phyloP scores from a whole-genome alignment of 2,329 filamentous ascomycete species.

The Trichoderma gracile region DNA sequence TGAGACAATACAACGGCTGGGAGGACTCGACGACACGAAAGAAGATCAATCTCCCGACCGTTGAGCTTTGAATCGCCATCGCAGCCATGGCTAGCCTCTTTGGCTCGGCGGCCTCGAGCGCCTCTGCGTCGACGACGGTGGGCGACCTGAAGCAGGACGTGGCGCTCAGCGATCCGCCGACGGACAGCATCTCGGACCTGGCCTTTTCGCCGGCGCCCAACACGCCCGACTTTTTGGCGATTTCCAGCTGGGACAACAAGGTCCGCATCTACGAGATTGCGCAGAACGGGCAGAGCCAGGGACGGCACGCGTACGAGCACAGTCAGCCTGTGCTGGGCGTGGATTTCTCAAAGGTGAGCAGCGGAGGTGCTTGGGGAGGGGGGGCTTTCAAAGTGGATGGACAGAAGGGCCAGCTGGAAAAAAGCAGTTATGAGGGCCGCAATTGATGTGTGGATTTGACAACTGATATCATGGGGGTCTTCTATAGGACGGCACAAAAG shows the following conservation, averaged over 20 bases:
- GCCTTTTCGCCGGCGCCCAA: slow-evolving; percentile 69
- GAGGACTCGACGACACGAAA: slow-evolving; percentile 27
- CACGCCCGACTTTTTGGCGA: slow-evolving; percentile 74
- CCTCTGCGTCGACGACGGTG: slow-evolving; percentile 67
- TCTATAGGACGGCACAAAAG: slow-evolving; percentile 79
- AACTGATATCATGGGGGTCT: neutral
- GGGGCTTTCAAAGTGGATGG: neutral
- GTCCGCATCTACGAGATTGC: slow-evolving; percentile 95
- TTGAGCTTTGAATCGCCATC: too few species aligned
- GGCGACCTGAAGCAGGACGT: slow-evolving; percentile 93
- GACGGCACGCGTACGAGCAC: slow-evolving; percentile 83
- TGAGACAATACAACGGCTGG: neutral
- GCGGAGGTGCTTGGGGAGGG: neutral
- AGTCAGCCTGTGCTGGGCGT: slow-evolving; percentile 80
- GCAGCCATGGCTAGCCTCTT: slow-evolving; percentile 64
- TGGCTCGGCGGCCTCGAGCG: slow-evolving; percentile 52
- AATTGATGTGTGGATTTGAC: neutral
- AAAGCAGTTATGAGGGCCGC: neutral
- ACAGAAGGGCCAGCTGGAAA: neutral
- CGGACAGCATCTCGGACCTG: slow-evolving; percentile 87
- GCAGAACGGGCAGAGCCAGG: slow-evolving; percentile 72
- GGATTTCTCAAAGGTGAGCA: slow-evolving; percentile 81
- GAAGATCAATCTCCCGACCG: too few species aligned
- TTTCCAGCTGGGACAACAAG: slow-evolving; percentile 96
- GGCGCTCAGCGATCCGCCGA: slow-evolving; percentile 72